These are phyloP conservation scores for Pythium dissimile DNA, from an alignment of 352 stramenopile genomes.

Conservation along the genomic window DNA sequence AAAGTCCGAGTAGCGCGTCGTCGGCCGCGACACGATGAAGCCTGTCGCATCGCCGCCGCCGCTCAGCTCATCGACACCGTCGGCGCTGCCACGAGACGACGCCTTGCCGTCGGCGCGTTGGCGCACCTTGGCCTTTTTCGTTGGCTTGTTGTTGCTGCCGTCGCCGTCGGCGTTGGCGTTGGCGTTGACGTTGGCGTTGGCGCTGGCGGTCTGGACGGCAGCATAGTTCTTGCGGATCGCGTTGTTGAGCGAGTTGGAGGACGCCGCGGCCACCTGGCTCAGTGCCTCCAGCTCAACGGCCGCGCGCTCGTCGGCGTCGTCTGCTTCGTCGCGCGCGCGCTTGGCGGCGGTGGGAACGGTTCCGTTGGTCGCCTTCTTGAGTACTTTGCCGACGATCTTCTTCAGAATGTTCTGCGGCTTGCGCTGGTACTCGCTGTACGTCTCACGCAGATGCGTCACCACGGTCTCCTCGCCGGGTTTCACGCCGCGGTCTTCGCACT, in stretches of 20 bases:
- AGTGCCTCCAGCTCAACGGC: conserved; percentile 44
- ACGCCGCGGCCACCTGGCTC: conserved; percentile 23
- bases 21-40: conserved; percentile 73
- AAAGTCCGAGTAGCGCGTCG: conserved; percentile 85
- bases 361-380: conserved; percentile 44
- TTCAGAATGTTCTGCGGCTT: conserved; percentile 71
- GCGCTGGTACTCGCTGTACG: conserved; percentile 83
- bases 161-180: conserved; percentile 7
- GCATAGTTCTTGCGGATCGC: conserved; percentile 77
- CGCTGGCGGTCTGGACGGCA: conserved; percentile 21
- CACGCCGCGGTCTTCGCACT: conserved; percentile 67
- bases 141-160: conserved; percentile 32
- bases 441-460: conserved; percentile 56
- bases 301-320: conserved; percentile 67
- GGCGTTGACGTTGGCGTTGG: not conserved
- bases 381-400: conserved; percentile 66
- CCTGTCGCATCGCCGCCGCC: conserved; percentile 34
- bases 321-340: conserved; percentile 48
- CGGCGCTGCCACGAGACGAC: not conserved
- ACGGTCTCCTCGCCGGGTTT: conserved; percentile 60
- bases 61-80: not conserved
- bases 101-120: conserved; percentile 29
- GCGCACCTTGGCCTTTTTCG: conserved; percentile 74
- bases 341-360: too few species aligned
- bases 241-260: conserved; percentile 69